phyloP scores from a whole-genome alignment of 2,329 filamentous ascomycete species.

The Ceratocystis diversiconidia region DNA sequence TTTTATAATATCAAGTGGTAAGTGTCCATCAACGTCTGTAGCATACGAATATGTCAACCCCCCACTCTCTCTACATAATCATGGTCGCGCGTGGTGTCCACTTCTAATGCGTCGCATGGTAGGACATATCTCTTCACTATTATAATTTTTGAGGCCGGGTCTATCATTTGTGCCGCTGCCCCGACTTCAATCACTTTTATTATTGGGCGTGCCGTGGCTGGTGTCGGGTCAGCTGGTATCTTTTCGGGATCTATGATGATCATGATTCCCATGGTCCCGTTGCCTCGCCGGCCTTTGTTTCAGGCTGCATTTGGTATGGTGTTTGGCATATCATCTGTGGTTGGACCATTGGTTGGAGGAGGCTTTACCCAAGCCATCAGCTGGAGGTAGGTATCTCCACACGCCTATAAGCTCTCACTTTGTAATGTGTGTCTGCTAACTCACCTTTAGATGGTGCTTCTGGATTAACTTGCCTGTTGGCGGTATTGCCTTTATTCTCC shows the following conservation, averaged over 20 bases:
- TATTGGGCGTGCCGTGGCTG: slow-evolving; percentile 41
- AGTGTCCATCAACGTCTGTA: slow-evolving; percentile 16
- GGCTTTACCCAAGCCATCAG: slow-evolving; percentile 35
- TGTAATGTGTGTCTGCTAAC: not conserved
- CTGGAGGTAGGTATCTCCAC: slow-evolving; percentile 30
- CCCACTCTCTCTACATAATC: too few species aligned
- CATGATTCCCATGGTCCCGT: slow-evolving; percentile 43
- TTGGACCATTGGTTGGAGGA: slow-evolving; percentile 40
- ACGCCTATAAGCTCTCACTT: not conserved
- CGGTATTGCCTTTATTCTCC: slow-evolving; percentile 34
- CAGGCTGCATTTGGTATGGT: slow-evolving; percentile 41
- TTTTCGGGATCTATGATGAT: slow-evolving; percentile 43
- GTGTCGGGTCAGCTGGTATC: slow-evolving; percentile 42
- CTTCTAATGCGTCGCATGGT: slow-evolving; percentile 6
- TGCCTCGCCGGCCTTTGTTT: slow-evolving; percentile 46
- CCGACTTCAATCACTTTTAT: slow-evolving; percentile 41
- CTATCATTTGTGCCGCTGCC: slow-evolving; percentile 39
- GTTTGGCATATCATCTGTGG: slow-evolving; percentile 40
- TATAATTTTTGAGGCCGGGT: slow-evolving; percentile 41
- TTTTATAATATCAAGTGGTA: slow-evolving; percentile 36
- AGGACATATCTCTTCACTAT: slow-evolving; percentile 34
- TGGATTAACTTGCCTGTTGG: slow-evolving; percentile 46
- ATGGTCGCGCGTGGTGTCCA: too few species aligned
- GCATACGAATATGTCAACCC: too few species aligned
- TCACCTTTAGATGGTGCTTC: slow-evolving; percentile 36